Conservation (phyloP, 2,329 filamentous ascomycete species). For the Exophiala spinifera region DNA sequence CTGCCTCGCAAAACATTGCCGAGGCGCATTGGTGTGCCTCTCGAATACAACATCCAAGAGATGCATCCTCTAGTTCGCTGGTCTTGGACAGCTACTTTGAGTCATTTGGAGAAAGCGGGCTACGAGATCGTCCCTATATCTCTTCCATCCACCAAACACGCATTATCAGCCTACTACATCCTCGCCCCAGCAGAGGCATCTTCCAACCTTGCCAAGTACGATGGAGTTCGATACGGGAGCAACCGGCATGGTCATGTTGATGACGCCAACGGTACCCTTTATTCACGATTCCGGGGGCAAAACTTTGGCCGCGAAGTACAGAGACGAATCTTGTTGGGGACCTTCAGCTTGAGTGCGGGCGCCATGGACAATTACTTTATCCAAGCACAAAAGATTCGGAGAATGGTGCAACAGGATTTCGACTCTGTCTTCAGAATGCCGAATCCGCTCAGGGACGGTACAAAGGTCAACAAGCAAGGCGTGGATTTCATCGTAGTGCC, state of each 20-base stretch:
- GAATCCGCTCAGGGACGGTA: conserved; percentile 59
- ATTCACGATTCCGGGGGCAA: conserved; percentile 68
- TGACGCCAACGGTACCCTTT: conserved; percentile 60
- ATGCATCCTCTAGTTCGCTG: conserved; percentile 66
- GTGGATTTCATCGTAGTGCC: conserved; percentile 88
- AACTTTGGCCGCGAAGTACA: conserved; percentile 83
- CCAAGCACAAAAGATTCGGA: conserved; percentile 82
- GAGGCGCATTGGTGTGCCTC: conserved; percentile 57
- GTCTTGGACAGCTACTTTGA: conserved; percentile 66
- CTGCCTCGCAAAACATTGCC: background rate
- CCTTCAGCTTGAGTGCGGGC: conserved; percentile 83
- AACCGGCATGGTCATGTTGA: conserved; percentile 49
- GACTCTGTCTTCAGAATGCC: conserved; percentile 67
- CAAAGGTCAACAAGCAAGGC: conserved; percentile 47
- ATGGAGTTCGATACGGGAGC: conserved; percentile 87
- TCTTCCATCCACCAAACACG: conserved; percentile 77
- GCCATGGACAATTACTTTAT: conserved; percentile 97
- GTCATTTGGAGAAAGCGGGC: conserved; percentile 60
- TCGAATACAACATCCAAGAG: conserved; percentile 86
- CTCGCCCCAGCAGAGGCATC: conserved; percentile 92
- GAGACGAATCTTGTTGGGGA: conserved; percentile 80
- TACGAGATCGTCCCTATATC: conserved; percentile 72
- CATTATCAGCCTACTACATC: conserved; percentile 90
- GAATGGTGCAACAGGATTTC: conserved; percentile 83
- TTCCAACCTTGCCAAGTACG: conserved; percentile 94